These are phyloP conservation scores for Geotrichum cucujoidarum DNA, from an alignment of 1,139 yeast genomes.

Conservation along the genomic window DNA sequence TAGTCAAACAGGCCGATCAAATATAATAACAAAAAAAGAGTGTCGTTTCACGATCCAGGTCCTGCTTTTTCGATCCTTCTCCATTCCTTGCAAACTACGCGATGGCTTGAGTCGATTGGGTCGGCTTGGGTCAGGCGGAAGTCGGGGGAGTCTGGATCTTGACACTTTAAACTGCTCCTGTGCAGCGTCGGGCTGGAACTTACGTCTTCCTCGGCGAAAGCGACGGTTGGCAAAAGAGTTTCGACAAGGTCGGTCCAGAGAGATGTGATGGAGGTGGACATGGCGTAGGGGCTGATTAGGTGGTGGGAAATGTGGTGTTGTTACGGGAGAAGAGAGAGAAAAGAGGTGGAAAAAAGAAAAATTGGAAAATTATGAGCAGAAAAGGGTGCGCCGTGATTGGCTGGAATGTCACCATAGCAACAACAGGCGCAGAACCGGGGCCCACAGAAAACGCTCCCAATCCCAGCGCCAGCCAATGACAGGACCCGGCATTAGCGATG, in stretches of 20 bases:
- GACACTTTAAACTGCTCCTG: too few relatives aligned
- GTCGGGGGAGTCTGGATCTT: too few relatives aligned
- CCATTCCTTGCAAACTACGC: too few relatives aligned
- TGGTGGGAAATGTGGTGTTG: not conserved
- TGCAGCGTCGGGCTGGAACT: too few relatives aligned
- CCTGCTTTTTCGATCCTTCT: too few relatives aligned
- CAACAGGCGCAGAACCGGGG: not conserved
- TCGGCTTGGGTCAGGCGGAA: too few relatives aligned
- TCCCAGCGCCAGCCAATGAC: too few relatives aligned
- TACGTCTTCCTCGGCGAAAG: slow-evolving; percentile 71
- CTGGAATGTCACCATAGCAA: not conserved
- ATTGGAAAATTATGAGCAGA: not conserved
- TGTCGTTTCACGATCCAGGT: too few relatives aligned
- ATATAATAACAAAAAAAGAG: too few relatives aligned
- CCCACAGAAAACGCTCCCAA: too few relatives aligned
- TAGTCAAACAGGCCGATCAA: not conserved
- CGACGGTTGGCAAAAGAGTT: slow-evolving; percentile 71
- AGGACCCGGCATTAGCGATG: too few relatives aligned
- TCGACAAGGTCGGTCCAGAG: slow-evolving; percentile 65
- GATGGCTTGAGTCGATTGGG: too few relatives aligned
- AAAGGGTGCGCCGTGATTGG: slow-evolving; percentile 1
- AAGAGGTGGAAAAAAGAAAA: not conserved
- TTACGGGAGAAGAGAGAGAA: not conserved
- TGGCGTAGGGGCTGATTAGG: not conserved
- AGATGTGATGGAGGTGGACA: slow-evolving; percentile 47